These are phyloP conservation scores for Violaceomyces palustris DNA, from an alignment of 1,284 basidiomycete species.

Conservation along the genomic window DNA sequence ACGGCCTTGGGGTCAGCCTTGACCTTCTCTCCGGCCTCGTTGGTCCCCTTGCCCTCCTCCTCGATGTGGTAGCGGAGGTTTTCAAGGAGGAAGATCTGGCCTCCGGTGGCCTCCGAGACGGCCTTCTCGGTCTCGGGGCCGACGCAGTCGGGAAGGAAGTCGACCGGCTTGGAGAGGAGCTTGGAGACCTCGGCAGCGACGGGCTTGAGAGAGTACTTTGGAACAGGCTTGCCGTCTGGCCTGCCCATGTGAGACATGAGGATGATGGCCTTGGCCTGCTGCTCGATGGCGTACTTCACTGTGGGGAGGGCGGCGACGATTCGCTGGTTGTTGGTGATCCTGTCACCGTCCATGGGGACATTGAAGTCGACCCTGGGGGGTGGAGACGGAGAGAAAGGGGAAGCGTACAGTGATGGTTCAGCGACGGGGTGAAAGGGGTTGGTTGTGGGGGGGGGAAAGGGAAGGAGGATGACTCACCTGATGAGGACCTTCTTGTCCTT, in stretches of 20 bases:
- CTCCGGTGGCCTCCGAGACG: slow-evolving; percentile 67
- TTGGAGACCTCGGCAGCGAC: slow-evolving; percentile 60
- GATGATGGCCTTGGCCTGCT: slow-evolving; percentile 76
- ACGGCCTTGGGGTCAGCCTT: slow-evolving; percentile 83
- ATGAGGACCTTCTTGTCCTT: slow-evolving; percentile 73
- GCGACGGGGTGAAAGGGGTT: not conserved
- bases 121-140: slow-evolving; percentile 74
- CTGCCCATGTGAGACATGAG: slow-evolving; percentile 98
- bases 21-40: slow-evolving; percentile 84
- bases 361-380: slow-evolving; percentile 93
- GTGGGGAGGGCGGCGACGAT: slow-evolving; percentile 95
- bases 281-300: slow-evolving; percentile 85
- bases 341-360: slow-evolving; percentile 76
- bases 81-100: slow-evolving; percentile 86
- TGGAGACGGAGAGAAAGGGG: not conserved
- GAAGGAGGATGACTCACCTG: slow-evolving; percentile 13
- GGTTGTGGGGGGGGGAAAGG: too few relatives aligned
- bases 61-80: slow-evolving; percentile 98
- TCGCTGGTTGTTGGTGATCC: slow-evolving; percentile 91
- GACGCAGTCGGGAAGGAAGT: slow-evolving; percentile 80
- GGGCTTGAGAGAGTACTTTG: slow-evolving; percentile 87
- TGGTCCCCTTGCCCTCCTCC: slow-evolving; percentile 91
- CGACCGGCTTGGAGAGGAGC: slow-evolving; percentile 56
- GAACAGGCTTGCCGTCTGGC: slow-evolving; percentile 83
- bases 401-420: not conserved